Evolutionary conservation across 2,329 filamentous ascomycete species (phyloP).

Genomic region (Paraconiothyrium brasiliense): DNA sequence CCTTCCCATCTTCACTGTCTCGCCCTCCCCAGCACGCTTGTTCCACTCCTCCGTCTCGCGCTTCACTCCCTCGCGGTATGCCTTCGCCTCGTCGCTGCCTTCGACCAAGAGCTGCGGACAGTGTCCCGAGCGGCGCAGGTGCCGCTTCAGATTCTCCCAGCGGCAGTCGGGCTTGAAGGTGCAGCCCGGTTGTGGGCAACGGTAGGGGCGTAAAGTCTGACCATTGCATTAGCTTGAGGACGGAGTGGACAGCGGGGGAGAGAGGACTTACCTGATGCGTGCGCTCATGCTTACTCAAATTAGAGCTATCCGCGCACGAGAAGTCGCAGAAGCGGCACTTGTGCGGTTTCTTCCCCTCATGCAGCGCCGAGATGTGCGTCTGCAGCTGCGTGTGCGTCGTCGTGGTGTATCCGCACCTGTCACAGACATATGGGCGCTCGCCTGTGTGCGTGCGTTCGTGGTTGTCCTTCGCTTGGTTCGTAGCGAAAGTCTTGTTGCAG

Average conservation of each 20-base stretch:
- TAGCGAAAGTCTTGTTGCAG: constrained; percentile 51
- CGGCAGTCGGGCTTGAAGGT: constrained; percentile 50
- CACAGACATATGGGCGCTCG: constrained; percentile 48
- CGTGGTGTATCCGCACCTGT: constrained; percentile 48
- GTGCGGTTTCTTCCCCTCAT: constrained; percentile 48
- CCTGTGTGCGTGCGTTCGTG: constrained; percentile 51
- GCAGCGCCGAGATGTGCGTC: constrained; percentile 49
- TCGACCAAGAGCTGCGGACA: constrained; percentile 48
- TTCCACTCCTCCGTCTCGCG: constrained; percentile 47
- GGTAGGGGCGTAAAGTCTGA: constrained; percentile 48
- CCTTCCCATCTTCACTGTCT: constrained; percentile 27
- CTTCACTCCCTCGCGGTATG: constrained; percentile 44
- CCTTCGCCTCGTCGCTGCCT: constrained; percentile 43
- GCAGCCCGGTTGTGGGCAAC: constrained; percentile 48
- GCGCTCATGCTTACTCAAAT: constrained; percentile 50
- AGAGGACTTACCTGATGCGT: constrained; percentile 42
- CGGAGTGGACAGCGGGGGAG: not conserved
- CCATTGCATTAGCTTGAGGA: not conserved
- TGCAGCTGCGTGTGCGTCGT: constrained; percentile 52
- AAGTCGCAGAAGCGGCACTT: constrained; percentile 52
- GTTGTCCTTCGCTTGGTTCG: constrained; percentile 53
- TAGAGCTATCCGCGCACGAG: constrained; percentile 49
- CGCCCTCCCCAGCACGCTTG: constrained; percentile 35
- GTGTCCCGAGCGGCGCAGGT: constrained; percentile 48
- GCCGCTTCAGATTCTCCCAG: constrained; percentile 52